A percentile compares a stretch with the other conserved stretches of the same genome.
Evolutionary conservation across 2,329 filamentous ascomycete species (phyloP).

Genomic region (Talaromyces verruculosus): DNA sequence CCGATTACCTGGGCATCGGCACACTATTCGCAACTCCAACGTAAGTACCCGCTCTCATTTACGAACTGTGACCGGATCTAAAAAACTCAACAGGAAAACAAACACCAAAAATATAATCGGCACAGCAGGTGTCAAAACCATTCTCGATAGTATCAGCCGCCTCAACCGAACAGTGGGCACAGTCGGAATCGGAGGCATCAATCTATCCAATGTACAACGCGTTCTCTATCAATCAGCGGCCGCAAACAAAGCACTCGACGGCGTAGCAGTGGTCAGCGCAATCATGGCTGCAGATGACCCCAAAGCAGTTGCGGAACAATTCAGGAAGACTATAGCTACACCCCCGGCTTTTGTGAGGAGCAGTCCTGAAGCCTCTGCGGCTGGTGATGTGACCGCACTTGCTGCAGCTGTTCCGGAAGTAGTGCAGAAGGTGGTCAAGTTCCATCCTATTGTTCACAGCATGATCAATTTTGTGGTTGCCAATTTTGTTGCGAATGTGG

Average conservation of each 20-base stretch:
- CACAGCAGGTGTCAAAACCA: slow-evolving; percentile 65
- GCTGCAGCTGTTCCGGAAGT: slow-evolving; percentile 46
- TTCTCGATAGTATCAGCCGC: slow-evolving; percentile 61
- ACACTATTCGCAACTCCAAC: slow-evolving; percentile 85
- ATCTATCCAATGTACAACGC: slow-evolving; percentile 69
- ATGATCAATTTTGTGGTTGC: slow-evolving; percentile 98
- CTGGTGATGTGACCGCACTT: slow-evolving; percentile 33
- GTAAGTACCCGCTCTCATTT: slow-evolving; percentile 48
- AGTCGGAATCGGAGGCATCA: slow-evolving; percentile 89
- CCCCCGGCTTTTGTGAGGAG: slow-evolving; percentile 36
- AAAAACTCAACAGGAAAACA: slow-evolving; percentile 63
- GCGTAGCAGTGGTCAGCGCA: slow-evolving; percentile 85
- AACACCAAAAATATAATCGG: slow-evolving; percentile 83
- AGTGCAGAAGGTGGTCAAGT: slow-evolving; percentile 61
- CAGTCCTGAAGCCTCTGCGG: slow-evolving; percentile 26
- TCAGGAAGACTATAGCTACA: slow-evolving; percentile 57
- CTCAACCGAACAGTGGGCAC: slow-evolving; percentile 44
- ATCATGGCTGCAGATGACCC: slow-evolving; percentile 74
- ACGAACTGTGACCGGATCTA: background rate
- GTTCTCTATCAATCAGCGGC: slow-evolving; percentile 69
- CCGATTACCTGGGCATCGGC: slow-evolving; percentile 87
- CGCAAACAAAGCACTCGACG: slow-evolving; percentile 64
- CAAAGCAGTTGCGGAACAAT: slow-evolving; percentile 58
- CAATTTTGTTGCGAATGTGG: slow-evolving; percentile 91
- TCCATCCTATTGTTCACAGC: slow-evolving; percentile 80